Evolutionary conservation across 305 asterid species (phyloP).

Genomic region (Plantago coronopus): DNA sequence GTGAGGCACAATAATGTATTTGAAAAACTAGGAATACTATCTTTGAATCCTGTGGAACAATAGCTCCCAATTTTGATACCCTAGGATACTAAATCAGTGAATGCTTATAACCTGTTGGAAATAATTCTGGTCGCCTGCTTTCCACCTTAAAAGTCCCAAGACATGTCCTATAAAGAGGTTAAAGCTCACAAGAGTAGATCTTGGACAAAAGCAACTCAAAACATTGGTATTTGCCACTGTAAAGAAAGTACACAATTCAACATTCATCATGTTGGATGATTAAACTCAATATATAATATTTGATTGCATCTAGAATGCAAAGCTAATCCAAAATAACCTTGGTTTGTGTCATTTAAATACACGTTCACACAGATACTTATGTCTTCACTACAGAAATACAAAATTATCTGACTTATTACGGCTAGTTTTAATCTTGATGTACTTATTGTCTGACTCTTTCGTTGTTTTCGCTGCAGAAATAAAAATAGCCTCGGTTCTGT

Average conservation of each 20-base stretch:
- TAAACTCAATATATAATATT: background rate
- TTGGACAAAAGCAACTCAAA: too few relatives aligned
- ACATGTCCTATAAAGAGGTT: too few relatives aligned
- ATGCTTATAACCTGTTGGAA: too few relatives aligned
- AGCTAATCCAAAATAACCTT: conserved; percentile 1
- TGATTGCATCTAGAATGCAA: background rate
- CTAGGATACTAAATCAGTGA: too few relatives aligned
- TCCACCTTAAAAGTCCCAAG: too few relatives aligned
- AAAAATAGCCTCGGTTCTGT: conserved; percentile 46
- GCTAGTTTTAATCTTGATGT: conserved; percentile 16
- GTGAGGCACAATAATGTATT: background rate
- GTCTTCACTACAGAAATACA: conserved; percentile 5
- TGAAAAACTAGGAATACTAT: background rate
- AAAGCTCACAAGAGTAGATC: too few relatives aligned
- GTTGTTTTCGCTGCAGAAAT: conserved; percentile 47
- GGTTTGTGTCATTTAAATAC: conserved; percentile 8
- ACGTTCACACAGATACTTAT: conserved; percentile 7
- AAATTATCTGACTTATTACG: conserved; percentile 3
- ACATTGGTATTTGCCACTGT: background rate
- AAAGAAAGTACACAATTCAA: background rate
- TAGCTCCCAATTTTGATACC: background rate
- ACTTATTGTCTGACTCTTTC: conserved; percentile 14
- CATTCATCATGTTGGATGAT: background rate
- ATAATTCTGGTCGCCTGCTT: too few relatives aligned
- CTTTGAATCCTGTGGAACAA: conserved; percentile 3